A percentile compares a stretch with the other conserved stretches of the same genome.
These are phyloP conservation scores for Hypoxylon sp. DNA, from an alignment of 2,329 filamentous ascomycete genomes.

Conservation along the genomic window DNA sequence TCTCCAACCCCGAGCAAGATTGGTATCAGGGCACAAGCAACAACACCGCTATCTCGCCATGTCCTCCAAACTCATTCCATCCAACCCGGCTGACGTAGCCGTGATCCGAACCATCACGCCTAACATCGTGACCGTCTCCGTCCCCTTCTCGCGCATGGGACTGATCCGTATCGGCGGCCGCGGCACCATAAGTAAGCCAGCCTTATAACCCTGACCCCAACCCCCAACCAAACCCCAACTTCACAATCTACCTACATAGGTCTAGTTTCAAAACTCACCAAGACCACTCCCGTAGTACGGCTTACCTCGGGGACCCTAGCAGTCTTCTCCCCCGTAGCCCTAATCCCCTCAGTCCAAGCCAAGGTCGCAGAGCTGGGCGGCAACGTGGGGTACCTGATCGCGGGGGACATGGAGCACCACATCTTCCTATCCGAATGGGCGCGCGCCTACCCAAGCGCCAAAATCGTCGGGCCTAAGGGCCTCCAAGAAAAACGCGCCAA, in stretches of 20 bases:
- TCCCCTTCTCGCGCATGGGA: conserved; percentile 88
- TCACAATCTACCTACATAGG: not conserved
- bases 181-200: conserved; percentile 80
- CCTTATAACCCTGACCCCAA: not conserved
- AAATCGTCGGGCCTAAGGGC: conserved; percentile 85
- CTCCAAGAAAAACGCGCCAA: conserved; percentile 85
- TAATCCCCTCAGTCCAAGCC: conserved; percentile 80
- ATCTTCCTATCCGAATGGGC: conserved; percentile 92
- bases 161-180: conserved; percentile 86
- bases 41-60: conserved; percentile 58
- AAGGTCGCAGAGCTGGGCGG: conserved; percentile 76
- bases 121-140: conserved; percentile 81
- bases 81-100: conserved; percentile 85
- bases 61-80: conserved; percentile 75
- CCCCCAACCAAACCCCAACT: not conserved
- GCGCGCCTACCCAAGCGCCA: conserved; percentile 81
- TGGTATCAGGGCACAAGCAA: conserved; percentile 9
- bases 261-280: too few relatives aligned
- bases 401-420: conserved; percentile 93
- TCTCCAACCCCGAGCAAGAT: conserved; percentile 10
- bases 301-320: conserved; percentile 83
- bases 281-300: conserved; percentile 69
- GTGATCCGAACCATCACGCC: conserved; percentile 89
- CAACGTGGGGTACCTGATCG: conserved; percentile 85
- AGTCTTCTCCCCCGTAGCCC: conserved; percentile 91